Evolutionary conservation across 1,284 basidiomycete species (phyloP), one percentile per base, ranked within the genome.

Genomic region (Waitea zeae): DNA sequence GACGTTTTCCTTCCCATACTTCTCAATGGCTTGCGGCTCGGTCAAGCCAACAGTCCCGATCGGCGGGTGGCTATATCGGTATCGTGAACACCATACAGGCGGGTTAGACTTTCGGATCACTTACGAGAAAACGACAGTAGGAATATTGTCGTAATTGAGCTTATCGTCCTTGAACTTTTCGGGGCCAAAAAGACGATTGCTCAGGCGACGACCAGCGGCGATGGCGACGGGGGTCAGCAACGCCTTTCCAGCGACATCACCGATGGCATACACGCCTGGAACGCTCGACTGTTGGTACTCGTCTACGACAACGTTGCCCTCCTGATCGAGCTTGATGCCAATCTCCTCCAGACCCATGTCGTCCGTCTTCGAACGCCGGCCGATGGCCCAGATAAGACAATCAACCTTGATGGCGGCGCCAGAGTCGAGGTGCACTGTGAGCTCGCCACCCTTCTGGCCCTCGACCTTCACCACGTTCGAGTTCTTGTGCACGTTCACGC

Each of bases 181-280:
- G 0, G 75, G 74, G 7, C 93, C 95, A 51, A 88, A 98, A 35
- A 98, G 58, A 34, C 95, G 64, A 61, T 97, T 98, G 34, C 78
- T 69, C 27, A 97, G 59, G 41, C 88, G 64, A 38, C 93, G 65
- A 17, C 90, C 93, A 4, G 95, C 95, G 33, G 93, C 93, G 41
- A 99, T 95, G 15, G 93, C 95, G 4, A 99, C 95, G n/a, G 95
- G 93, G 1, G 93, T 99, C 40, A 99, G 65, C 18, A 92, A 61
- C 17, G 75, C 86, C 57, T 93, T 92, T 40, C 93, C 93, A 42
- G 74, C 72, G 12, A 92, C 86, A 52, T 99, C 93, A 6, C 93
- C 95, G 40, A 98, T 78, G 3, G 89, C 74, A 36, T 69, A 80
- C 44, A 98, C 64, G 37, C 70, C 66, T 13, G 67, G 58, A 12